phyloP scores from a whole-genome alignment of 441 rosid species.

The Gossypium davidsonii region DNA sequence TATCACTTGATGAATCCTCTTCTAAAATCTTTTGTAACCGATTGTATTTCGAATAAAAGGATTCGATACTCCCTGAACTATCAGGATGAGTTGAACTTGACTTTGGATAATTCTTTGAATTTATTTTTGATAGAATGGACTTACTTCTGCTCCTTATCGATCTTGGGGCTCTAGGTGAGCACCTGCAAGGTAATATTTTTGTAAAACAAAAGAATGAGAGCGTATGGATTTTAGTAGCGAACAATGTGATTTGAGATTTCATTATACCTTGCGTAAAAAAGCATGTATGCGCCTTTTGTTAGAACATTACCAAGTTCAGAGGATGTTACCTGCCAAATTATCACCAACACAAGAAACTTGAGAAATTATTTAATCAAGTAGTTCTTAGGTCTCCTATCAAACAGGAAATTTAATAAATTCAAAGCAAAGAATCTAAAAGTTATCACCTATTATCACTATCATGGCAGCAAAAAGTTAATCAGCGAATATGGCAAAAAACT shows the following conservation, averaged over 20 bases:
- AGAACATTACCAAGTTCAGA: constrained; percentile 67
- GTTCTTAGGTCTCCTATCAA: background rate
- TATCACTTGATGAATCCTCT: constrained; percentile 84
- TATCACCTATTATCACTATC: background rate
- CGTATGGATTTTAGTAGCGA: background rate
- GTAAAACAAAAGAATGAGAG: background rate
- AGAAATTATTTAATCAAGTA: background rate
- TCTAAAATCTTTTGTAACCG: constrained; percentile 54
- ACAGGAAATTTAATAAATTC: background rate
- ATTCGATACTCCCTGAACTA: constrained; percentile 37
- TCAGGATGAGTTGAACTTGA: constrained; percentile 33
- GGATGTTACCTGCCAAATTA: constrained; percentile 52
- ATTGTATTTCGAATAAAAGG: constrained; percentile 59
- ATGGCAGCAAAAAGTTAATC: background rate
- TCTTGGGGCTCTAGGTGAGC: constrained; percentile 84
- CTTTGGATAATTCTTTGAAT: constrained; percentile 24
- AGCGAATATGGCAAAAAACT: background rate
- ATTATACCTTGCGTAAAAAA: constrained; percentile 79
- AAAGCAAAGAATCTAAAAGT: background rate
- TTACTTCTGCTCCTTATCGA: constrained; percentile 39
- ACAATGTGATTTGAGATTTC: constrained; percentile 12
- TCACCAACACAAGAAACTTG: background rate
- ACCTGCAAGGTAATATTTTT: constrained; percentile 41
- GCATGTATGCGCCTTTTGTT: constrained; percentile 75
- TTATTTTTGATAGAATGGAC: background rate